Conservation (phyloP, 2,329 filamentous ascomycete genomes). For the Xylariaceae sp. region DNA sequence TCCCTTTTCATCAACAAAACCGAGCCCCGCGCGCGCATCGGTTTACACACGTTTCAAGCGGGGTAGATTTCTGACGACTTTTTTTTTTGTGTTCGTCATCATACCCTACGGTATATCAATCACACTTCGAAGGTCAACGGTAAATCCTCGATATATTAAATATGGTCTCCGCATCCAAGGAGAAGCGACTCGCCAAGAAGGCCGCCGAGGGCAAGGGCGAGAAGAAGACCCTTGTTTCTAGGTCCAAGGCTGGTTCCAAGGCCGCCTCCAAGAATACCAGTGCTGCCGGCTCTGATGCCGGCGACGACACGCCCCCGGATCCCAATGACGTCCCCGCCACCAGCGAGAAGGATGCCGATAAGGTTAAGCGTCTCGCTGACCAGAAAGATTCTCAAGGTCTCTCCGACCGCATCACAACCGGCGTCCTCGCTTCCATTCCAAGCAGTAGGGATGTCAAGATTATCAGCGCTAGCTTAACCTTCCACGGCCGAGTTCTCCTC, state of each 20-base stretch:
- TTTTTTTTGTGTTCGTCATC: background rate
- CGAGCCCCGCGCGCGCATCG: slow-evolving; percentile 15
- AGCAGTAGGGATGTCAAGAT: slow-evolving; percentile 97
- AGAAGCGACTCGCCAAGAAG: slow-evolving; percentile 75
- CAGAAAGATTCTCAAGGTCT: slow-evolving; percentile 97
- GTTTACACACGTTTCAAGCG: slow-evolving; percentile 18
- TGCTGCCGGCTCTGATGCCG: slow-evolving; percentile 65
- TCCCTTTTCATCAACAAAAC: background rate
- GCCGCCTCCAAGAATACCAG: slow-evolving; percentile 60
- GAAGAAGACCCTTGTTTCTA: slow-evolving; percentile 76
- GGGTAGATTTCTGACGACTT: slow-evolving; percentile 21
- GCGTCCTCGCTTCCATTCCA: slow-evolving; percentile 85
- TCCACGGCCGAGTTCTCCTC: slow-evolving; percentile 97
- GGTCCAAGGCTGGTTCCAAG: slow-evolving; percentile 72
- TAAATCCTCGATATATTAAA: slow-evolving; percentile 42
- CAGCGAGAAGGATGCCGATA: slow-evolving; percentile 65
- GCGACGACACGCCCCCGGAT: slow-evolving; percentile 68
- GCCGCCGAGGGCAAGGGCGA: slow-evolving; percentile 74
- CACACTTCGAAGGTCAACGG: background rate
- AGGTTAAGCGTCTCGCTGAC: slow-evolving; percentile 84
- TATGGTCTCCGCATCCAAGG: slow-evolving; percentile 74
- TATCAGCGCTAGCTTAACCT: slow-evolving; percentile 89
- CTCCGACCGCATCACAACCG: slow-evolving; percentile 97
- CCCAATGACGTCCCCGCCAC: slow-evolving; percentile 76
- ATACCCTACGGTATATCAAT: background rate